Evolutionary conservation across 2,329 filamentous ascomycete genomes (phyloP), one percentile per base, ranked within the genome.

Genomic region (Nemania sp.): DNA sequence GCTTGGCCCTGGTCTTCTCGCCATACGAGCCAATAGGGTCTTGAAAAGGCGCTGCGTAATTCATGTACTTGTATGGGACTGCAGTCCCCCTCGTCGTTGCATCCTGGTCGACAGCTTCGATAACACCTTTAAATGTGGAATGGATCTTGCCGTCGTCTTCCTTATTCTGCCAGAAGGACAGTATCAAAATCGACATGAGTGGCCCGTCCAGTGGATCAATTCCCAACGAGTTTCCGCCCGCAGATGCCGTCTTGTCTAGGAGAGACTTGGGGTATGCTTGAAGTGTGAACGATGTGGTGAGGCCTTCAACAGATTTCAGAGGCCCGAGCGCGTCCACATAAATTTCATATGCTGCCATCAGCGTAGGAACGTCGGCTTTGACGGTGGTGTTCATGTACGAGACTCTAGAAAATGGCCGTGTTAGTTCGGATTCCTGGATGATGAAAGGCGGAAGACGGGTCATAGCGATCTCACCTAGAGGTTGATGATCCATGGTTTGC

Each of bases 261-360:
- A 66, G 45, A 2, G 63, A 65, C 3, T 37, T 31, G 0, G 63
- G 34, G 22, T 62, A 64, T 2, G 63, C 52, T 33, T 66, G 59
- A 15, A 64, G 40, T 9, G 63, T 64, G 7, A 60, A 43, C 0
- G 61, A 63, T 12, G 17, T 52, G 3, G 48, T 57, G 26, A 61
- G 37, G 2, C 57, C 60, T 34, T 61, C 44, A 24, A 14, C 52
- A 23, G n/a, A 15, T 19, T 45, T 64, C 56, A 33, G 6, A 62
- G 22, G 14, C 49, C 48, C 17, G 45, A 52, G 11, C 60, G 44
- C 6, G 42, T 50, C 20, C 31, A 24, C 30, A 11, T 23, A 60
- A n/a, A 51, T 57, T 1, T 54, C 42, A 3, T 26, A 15, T 34
- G 33, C 33, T 8, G 33, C 33, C 33, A 15, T 34, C n/a, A 34